phyloP scores from a whole-genome alignment of 2,329 filamentous ascomycete genomes.

The Elsinoe perseae region DNA sequence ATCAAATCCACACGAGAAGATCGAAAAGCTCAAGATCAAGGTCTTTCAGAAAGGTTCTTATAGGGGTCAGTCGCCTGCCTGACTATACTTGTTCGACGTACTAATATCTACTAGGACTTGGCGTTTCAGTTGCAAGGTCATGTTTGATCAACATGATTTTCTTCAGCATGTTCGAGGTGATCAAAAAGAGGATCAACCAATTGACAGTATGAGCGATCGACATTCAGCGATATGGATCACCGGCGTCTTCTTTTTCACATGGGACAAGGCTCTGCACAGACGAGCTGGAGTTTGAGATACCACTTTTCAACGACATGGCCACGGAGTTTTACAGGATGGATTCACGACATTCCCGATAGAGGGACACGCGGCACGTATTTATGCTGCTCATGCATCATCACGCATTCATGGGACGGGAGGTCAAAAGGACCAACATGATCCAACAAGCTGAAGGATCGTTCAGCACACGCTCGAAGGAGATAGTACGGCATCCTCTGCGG shows the following conservation, averaged over 20 bases:
- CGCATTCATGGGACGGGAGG: conserved; percentile 3
- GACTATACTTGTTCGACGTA: neutral
- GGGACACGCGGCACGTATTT: conserved; percentile 9
- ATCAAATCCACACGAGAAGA: conserved; percentile 56
- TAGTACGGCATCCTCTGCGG: conserved; percentile 3
- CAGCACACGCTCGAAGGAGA: conserved; percentile 1
- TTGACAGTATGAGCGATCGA: conserved; percentile 12
- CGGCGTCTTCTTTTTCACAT: conserved; percentile 4
- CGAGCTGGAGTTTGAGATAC: conserved; percentile 13
- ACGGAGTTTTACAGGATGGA: neutral
- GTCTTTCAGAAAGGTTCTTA: conserved; percentile 76
- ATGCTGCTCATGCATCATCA: conserved; percentile 7
- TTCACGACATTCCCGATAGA: conserved; percentile 15
- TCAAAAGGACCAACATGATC: neutral
- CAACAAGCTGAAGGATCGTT: neutral
- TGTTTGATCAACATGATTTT: conserved; percentile 82
- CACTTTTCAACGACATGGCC: conserved; percentile 8
- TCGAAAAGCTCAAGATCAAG: conserved; percentile 58
- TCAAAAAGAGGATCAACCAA: conserved; percentile 54
- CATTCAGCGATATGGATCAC: conserved; percentile 16
- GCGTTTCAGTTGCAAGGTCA: conserved; percentile 74
- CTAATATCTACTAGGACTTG: conserved; percentile 43
- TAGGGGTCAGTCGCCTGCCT: conserved; percentile 46
- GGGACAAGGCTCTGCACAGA: conserved; percentile 11
- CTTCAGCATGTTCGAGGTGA: conserved; percentile 79